phyloP scores from a whole-genome alignment of 2,329 filamentous ascomycete genomes.

The Tolypocladium ophioglossoides region DNA sequence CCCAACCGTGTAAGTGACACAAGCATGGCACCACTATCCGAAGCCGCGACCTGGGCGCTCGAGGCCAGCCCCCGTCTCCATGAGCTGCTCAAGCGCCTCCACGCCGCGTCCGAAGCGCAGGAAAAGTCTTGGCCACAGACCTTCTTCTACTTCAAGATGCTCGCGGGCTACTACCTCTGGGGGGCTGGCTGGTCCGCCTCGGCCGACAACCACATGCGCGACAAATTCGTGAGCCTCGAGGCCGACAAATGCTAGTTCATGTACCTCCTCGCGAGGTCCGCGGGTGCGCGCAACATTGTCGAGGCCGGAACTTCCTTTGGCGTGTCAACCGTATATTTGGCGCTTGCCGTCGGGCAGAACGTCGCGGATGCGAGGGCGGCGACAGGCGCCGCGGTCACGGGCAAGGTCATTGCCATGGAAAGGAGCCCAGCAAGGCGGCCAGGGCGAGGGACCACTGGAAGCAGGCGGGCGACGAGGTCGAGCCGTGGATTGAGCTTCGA shows the following conservation, averaged over 20 bases:
- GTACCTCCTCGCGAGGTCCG: conserved; percentile 40
- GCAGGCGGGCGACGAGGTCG: conserved; percentile 35
- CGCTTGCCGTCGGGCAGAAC: conserved; percentile 43
- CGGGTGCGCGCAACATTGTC: conserved; percentile 38
- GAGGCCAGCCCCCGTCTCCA: conserved; percentile 14
- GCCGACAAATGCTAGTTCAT: conserved; percentile 45
- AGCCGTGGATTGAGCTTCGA: conserved; percentile 41
- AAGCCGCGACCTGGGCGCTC: conserved; percentile 9
- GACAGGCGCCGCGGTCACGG: conserved; percentile 6
- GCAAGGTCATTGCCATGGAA: conserved; percentile 47
- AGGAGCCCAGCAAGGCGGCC: conserved; percentile 42
- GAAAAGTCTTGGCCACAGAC: conserved; percentile 14
- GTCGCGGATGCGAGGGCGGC: conserved; percentile 8
- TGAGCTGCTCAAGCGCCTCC: conserved; percentile 14
- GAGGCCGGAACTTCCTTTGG: conserved; percentile 54
- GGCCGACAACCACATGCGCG: conserved; percentile 28
- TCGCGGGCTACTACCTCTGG: conserved; percentile 13
- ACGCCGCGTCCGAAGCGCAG: conserved; percentile 14
- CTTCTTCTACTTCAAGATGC: conserved; percentile 14
- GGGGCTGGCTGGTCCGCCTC: conserved; percentile 11
- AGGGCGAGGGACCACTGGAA: conserved; percentile 43
- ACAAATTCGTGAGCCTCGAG: conserved; percentile 51
- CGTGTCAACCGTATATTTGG: conserved; percentile 52
- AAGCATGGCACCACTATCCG: background rate
- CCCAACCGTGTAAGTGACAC: background rate